phyloP scores from a whole-genome alignment of 805 yeast species.

The Candida michaelii region DNA sequence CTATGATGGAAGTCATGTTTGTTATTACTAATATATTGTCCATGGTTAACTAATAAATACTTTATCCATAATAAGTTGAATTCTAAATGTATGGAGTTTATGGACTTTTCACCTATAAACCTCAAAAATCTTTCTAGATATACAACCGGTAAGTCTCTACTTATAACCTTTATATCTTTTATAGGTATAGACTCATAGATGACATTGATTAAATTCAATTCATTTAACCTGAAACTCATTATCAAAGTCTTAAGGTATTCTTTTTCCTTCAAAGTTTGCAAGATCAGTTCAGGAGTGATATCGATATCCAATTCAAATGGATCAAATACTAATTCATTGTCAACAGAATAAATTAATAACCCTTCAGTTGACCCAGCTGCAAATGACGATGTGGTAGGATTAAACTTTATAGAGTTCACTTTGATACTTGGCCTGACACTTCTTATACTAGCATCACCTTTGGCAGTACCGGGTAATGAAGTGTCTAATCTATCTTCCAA shows the following conservation, averaged over 20 bases:
- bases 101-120: conserved; percentile 66
- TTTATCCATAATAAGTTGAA: conserved; percentile 82
- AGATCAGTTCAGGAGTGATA: conserved; percentile 77
- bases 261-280: conserved; percentile 56
- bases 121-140: conserved; percentile 67
- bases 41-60: conserved; percentile 67
- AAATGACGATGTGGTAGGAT: conserved; percentile 88
- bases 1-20: conserved; percentile 63
- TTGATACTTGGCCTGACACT: conserved; percentile 78
- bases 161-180: conserved; percentile 66
- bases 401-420: conserved; percentile 73
- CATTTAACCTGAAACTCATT: conserved; percentile 93
- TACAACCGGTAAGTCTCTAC: conserved; percentile 70
- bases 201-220: conserved; percentile 64
- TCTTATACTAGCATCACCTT: conserved; percentile 75
- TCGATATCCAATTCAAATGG: conserved; percentile 94
- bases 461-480: conserved; percentile 80
- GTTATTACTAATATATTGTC: conserved; percentile 64
- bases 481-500: conserved; percentile 76
- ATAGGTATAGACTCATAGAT: conserved; percentile 74
- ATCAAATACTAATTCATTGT: conserved; percentile 74
- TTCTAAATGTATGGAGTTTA: conserved; percentile 80
- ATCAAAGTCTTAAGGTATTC: conserved; percentile 77
- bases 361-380: conserved; percentile 98
- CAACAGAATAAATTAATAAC: conserved; percentile 74